Evolutionary conservation across 257 asterid genomes (phyloP), one percentile per base, ranked within the genome.

Genomic region (Plectranthus barbatus): DNA sequence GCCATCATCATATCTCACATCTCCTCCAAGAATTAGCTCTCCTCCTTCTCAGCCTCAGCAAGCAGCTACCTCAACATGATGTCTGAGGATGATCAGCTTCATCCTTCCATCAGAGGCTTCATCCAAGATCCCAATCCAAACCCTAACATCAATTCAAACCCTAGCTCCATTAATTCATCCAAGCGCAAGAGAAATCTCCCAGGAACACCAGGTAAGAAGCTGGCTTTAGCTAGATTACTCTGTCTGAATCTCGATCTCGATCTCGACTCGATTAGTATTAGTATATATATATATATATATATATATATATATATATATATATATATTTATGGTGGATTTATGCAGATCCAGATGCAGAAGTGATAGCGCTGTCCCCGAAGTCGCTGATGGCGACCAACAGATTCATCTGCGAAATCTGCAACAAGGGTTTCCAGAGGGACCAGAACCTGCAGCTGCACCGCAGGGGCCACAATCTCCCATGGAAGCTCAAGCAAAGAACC

Each of bases 301-400:
- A n/a, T n/a, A n/a, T n/a, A n/a, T n/a, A n/a, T n/a, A n/a, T n/a
- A 34, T 0, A 37, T 37, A 9, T 9, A 3, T 9, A 4, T 37
- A 10, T 11, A 3, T 37, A 0, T 6, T 9, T 15, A 10, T 34
- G 1, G 74, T 55, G 75, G 67, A 46, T 74, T n/a, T 14, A n/a
- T 70, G 54, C 76, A 87, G 98, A 91, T 91, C 98, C 98, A 50
- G 96, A 91, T 78, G 95, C 96, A 24, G 95, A 91, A 66, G 96
- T 91, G 71, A 77, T 91, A 71, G 92, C 95, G 0, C 84, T 91
- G 0, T 91, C 98, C 4, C 96, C 96, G 0, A 88, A 83, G 72
- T 88, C 96, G 0, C 76, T 91, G 41, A 91, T 88, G 98, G 96
- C 95, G 14, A 91, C 98, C 4, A 91, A 91, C 76, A 72, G 96